Evolutionary conservation across 345 rosid genomes (phyloP).

Genomic region (Psidium friedrichsthalianum): DNA sequence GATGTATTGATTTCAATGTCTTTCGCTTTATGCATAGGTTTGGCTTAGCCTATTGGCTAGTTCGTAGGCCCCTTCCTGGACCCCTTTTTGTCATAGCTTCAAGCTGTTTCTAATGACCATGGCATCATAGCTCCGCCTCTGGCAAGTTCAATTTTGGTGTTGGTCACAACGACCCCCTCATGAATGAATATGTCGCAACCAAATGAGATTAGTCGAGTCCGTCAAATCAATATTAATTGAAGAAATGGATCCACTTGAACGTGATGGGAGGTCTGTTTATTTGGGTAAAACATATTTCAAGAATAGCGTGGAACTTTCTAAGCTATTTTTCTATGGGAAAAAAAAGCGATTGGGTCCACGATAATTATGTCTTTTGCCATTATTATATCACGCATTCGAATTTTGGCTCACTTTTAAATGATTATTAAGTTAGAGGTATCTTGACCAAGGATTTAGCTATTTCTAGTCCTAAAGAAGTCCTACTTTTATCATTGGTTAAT

Average conservation of each 20-base stretch:
- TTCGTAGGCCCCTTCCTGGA: not conserved
- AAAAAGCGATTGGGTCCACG: not conserved
- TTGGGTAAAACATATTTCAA: not conserved
- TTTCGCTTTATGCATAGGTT: not conserved
- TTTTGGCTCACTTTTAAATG: no score
- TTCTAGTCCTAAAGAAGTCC: not conserved
- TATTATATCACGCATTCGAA: not conserved
- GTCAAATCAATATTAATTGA: not conserved
- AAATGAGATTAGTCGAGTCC: not conserved
- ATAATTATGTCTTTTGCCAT: not conserved
- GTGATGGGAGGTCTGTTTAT: not conserved
- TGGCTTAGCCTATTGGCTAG: not conserved
- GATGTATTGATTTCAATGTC: not conserved
- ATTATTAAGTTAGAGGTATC: not conserved
- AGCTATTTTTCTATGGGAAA: not conserved
- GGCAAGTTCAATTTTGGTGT: not conserved
- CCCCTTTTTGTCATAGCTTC: not conserved
- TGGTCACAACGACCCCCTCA: not conserved
- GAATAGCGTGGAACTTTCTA: not conserved
- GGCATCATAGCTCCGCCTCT: not conserved
- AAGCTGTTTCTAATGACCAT: not conserved
- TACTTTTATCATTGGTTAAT: not conserved
- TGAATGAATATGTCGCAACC: not conserved
- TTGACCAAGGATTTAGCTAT: not conserved
- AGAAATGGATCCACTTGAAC: not conserved